Evolutionary conservation across 192 early-diverging fungal genomes (phyloP), one percentile per base, ranked within the genome.

Genomic region (Mortierella alpina): DNA sequence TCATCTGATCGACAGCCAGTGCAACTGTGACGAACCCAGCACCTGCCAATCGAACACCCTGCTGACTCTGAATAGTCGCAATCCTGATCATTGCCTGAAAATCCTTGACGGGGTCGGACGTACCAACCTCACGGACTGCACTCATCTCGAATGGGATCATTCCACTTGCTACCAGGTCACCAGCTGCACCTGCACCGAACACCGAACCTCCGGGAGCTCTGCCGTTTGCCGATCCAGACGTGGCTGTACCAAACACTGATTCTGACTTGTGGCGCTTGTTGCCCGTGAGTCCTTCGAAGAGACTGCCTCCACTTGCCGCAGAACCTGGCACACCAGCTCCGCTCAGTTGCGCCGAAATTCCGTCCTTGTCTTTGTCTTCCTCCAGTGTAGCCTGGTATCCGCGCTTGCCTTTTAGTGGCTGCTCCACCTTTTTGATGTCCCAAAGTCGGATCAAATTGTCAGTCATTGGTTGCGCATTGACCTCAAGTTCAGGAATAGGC

Each of bases 1-100:
- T 68, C 88, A 91, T 88, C 84, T 90, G 89, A 45, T 84, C 61
- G 51, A 91, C 85, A 2, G 88, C 88, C 89, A 73, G 54, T 4
- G 56, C 62, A n/a, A 83, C 65, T 14, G 65, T 63, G 48, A 81
- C 63, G 31, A 63, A 63, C 15, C 55, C 48, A 22, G 58, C 87
- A 79, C 90, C 92, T 46, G 62, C 82, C 18, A 80, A 57, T n/a
- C 89, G 84, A 10, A 89, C 68, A 70, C 90, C 90, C 39, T 85
- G 83, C 20, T 88, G 75, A 22, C 72, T 73, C 39, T 90, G 79
- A 18, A 78, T 78, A 2, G 51, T 78, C 10, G 75, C 75, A 60
- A 78, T 70, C 12, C 56, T 68, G 39, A 91, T 54, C 87, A 93
- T 90, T n/a, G 84, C 84, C 22, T 84, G 70, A 59, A 92, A 93